Evolutionary conservation across 805 yeast genomes (phyloP), one percentile per base, ranked within the genome.

Genomic region (Lachancea lanzarotensis): DNA sequence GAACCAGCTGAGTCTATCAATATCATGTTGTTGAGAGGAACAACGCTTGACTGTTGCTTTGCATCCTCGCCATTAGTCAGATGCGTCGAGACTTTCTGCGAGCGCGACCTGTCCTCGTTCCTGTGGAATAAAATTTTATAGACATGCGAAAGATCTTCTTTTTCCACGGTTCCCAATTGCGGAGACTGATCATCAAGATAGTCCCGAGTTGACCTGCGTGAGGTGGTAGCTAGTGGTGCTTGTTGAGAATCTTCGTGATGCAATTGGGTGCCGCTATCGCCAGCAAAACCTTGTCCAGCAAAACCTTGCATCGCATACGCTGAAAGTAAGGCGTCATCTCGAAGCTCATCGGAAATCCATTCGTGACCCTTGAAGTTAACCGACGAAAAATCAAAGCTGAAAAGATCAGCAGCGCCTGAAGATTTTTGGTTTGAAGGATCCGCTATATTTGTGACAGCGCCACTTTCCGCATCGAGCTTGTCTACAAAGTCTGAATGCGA

Each of bases 241-340:
- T 35, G 15, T 4, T 17, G 35, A 5, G 27, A 18, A 35, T 18
- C 19, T 35, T 35, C 38, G 10, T 20, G 31, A 6, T 22, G 31
- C n/a, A 29, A 22, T 6, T 22, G 25, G 8, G 4, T 22, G 25
- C 8, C 25, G 25, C 25, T 8, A 22, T 22, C 25, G 4, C 25
- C 25, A 8, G 49, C 15, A 11, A 37, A 45, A 19, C 64, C 62
- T 3, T 67, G 62, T 22, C 25, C 25, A 8, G 49, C 15, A 11
- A 37, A 45, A 19, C 64, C 62, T 3, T 67, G 62, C 54, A 77
- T 63, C 0, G 90, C 89, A 4, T 86, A 82, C 0, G 89, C 89
- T 0, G 89, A 81, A 49, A 83, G 65, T 22, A 83, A 63, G 0
- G 88, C 89, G 53, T 83, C 89, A 51, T 81, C 87, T 42, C 84